Evolutionary conservation across 352 stramenopile genomes (phyloP), one percentile per base, ranked within the genome.

Genomic region (Pythium volutum): DNA sequence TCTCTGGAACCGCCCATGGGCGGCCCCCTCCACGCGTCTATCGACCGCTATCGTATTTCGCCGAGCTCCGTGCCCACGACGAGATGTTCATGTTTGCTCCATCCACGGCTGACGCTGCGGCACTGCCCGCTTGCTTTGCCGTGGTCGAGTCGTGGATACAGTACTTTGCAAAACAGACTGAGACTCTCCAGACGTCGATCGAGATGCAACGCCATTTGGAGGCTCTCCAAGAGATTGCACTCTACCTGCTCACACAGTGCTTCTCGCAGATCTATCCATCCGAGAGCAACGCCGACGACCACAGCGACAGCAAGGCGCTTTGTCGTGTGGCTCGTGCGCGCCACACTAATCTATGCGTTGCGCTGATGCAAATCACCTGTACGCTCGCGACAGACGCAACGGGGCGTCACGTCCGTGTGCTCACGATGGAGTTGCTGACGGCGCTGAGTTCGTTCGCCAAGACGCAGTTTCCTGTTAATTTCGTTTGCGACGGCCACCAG

Each of bases 261-360:
- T 51, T 53, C n/a, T 6, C 41, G 12, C 60, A 67, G 38, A 54
- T 67, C 15, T 62, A 54, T n/a, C n/a, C n/a, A n/a, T n/a, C n/a
- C n/a, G n/a, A n/a, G n/a, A 45, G 16, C n/a, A n/a, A 6, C 5
- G 38, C 15, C 11, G 38, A 6, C 11, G 38, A 45, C 2, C 9
- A 23, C 38, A 36, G 8, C 14, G 15, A 45, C 15, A 15, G 11
- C 38, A 3, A n/a, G 15, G 14, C 31, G 31, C 31, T 8, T 36
- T 11, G 7, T 11, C 31, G 31, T 36, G 47, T 36, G 8, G 20
- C 20, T 18, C 39, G 51, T 2, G 25, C 41, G 9, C 34, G 43
- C 8, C 59, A 56, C 43, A 56, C 51, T 1, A 22, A 20, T 1
- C 33, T 66, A 4, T 64, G 52, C 23, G 38, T 7, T 9, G 47